These are phyloP conservation scores for Parmales sp. DNA, from an alignment of 108 stramenopile species.

Conservation along the genomic window DNA sequence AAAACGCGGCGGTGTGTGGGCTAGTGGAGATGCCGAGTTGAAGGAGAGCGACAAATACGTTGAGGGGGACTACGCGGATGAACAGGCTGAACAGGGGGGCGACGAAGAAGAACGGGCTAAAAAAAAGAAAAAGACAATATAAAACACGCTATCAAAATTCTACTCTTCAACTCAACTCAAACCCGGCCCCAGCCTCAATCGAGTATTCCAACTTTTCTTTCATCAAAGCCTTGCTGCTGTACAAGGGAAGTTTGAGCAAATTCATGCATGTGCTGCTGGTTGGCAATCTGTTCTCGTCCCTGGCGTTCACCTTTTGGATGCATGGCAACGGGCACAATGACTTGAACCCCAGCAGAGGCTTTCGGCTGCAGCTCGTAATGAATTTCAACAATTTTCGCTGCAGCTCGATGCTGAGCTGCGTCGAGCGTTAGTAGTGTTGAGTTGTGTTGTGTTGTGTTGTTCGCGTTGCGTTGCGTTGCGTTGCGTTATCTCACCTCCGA, in stretches of 20 bases:
- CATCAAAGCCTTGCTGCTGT: conserved; percentile 63
- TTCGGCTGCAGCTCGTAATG: conserved; percentile 87
- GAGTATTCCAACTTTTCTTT: conserved; percentile 85
- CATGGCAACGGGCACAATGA: conserved; percentile 74
- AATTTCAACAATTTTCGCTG: conserved; percentile 73
- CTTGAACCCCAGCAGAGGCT: conserved; percentile 88
- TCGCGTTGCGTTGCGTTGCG: background rate
- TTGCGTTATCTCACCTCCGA: conserved; percentile 26
- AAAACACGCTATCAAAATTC: background rate
- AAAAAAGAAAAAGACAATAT: background rate
- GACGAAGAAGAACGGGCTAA: background rate
- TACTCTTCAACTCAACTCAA: conserved; percentile 67
- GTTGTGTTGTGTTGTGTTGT: background rate
- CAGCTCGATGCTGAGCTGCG: conserved; percentile 55
- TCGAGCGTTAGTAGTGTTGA: background rate
- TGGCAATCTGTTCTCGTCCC: conserved; percentile 53
- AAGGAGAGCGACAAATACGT: too few species aligned
- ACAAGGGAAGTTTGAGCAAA: conserved; percentile 91
- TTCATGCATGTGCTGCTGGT: conserved; percentile 93
- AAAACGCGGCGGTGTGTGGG: too few species aligned
- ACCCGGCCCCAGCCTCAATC: conserved; percentile 87
- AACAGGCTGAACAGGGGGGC: too few species aligned
- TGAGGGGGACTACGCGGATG: too few species aligned
- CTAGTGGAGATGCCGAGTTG: too few species aligned
- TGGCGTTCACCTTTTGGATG: conserved; percentile 67